These are phyloP conservation scores for Monosporascus cannonballus DNA, from an alignment of 2,329 filamentous ascomycete genomes.

Conservation along the genomic window DNA sequence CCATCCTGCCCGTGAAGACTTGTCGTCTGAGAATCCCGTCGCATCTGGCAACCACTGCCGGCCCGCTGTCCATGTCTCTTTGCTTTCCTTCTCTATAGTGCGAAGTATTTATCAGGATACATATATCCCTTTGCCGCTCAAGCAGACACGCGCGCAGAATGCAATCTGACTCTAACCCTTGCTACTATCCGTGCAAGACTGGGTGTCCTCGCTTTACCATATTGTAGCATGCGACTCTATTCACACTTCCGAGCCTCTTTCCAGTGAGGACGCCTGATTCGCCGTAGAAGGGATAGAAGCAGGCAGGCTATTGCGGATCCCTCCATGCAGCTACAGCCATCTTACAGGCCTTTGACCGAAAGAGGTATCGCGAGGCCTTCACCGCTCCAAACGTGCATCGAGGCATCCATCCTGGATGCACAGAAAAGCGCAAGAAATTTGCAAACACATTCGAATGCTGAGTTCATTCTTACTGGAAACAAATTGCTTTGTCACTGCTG, in stretches of 20 bases:
- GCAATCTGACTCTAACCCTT: neutral
- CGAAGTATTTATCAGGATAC: too few relatives aligned
- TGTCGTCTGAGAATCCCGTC: slow-evolving; percentile 2
- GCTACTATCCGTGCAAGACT: neutral
- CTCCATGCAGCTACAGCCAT: slow-evolving; percentile 8
- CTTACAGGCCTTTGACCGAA: slow-evolving; percentile 12
- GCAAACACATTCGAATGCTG: neutral
- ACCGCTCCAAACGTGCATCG: slow-evolving; percentile 18
- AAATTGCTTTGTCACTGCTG: too few relatives aligned
- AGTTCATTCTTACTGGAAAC: too few relatives aligned
- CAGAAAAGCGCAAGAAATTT: slow-evolving; percentile 14
- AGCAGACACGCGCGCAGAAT: too few relatives aligned
- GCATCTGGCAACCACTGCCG: neutral
- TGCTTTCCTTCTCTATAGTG: neutral
- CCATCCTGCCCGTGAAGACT: slow-evolving; percentile 12
- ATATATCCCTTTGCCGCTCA: too few relatives aligned
- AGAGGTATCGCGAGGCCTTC: slow-evolving; percentile 21
- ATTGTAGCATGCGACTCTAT: slow-evolving; percentile 3
- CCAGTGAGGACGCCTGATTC: too few relatives aligned
- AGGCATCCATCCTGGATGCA: slow-evolving; percentile 10
- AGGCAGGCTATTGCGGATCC: slow-evolving; percentile 5
- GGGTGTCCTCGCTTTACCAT: neutral
- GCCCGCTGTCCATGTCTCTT: slow-evolving; percentile 2
- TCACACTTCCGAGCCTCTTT: slow-evolving; percentile 11
- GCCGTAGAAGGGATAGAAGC: too few relatives aligned